These are phyloP conservation scores for Luzula sylvatica DNA, from an alignment of 176 grass and related monocot species.

Conservation along the genomic window DNA sequence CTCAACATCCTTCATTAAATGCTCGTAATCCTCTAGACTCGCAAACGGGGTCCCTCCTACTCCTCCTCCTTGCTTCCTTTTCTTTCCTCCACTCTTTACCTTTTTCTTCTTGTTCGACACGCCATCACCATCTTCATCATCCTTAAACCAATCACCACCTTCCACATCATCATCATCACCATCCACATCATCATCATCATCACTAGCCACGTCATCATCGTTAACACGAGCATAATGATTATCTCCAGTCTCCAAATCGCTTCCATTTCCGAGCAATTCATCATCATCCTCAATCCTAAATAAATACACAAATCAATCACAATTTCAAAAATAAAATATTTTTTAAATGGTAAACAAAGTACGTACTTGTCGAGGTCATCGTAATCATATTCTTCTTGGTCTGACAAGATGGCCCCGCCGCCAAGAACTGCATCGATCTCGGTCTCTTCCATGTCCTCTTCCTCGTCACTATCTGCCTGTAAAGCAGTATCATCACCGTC, in stretches of 20 bases:
- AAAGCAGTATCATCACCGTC: conserved; percentile 14
- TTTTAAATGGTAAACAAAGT: conserved; percentile 7
- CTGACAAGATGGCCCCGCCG: conserved; percentile 1
- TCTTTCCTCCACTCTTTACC: conserved; percentile 16
- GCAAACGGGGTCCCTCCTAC: conserved; percentile 59
- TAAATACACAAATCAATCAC: neutral
- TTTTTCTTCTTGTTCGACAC: conserved; percentile 8
- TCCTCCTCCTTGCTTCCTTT: conserved; percentile 30
- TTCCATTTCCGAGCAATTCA: conserved; percentile 64
- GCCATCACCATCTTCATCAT: neutral
- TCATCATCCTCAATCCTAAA: conserved; percentile 64
- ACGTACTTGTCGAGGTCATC: conserved; percentile 55
- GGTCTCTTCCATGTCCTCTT: conserved; percentile 28
- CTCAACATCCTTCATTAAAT: conserved; percentile 30
- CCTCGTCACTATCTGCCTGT: conserved; percentile 16
- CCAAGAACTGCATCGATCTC: conserved; percentile 33
- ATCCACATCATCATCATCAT: conserved; percentile 13
- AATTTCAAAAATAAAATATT: neutral
- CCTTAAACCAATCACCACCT: conserved; percentile 3
- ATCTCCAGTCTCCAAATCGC: conserved; percentile 43
- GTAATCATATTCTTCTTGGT: conserved; percentile 53
- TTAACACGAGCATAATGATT: conserved; percentile 12
- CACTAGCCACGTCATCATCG: neutral
- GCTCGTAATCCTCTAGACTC: conserved; percentile 65
- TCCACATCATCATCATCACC: conserved; percentile 21